Evolutionary conservation across 2,329 filamentous ascomycete species (phyloP), one percentile per base, ranked within the genome.

Genomic region (Penicillium freii): DNA sequence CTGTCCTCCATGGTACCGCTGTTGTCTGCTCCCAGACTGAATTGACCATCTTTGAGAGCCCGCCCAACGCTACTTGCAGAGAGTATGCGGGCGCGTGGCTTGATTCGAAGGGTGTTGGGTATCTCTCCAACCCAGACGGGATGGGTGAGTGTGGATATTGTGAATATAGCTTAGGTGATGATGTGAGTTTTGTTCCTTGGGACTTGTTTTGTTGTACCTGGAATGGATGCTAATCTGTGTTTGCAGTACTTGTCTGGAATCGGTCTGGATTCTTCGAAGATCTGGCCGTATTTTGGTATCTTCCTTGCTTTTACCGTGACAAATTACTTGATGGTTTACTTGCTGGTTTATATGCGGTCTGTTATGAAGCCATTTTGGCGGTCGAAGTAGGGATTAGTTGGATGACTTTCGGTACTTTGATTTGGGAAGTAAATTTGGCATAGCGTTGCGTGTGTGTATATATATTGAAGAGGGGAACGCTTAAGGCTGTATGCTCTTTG

Each of bases 91-190:
- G 73, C 29, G 63, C 80, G 1, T 94, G 90, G 78, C 90, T 94
- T 66, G 74, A 77, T 2, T 67, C 67, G 3, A 86, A 88, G 34
- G 87, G 87, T 0, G 70, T 83, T 0, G 91, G 91, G 0, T 95
- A 95, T 67, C 73, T 96, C 2, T 81, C 84, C 25, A 80, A 86
- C 33, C 67, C 68, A 62, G 86, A 88, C 59, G 78, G 78, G 1
- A 88, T 86, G 0, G 82, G 77, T 23, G 74, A 80, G 10, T 96
- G 91, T 76, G 80, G 87, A 67, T 96, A 95, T 76, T 96, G 91
- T 71, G 87, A 91, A 1, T 95, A 86, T 76, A 86, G 63, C 17
- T 58, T 51, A 31, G 71, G 71, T 19, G 71, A 73, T 50, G 70
- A 73, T 61, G 70, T 72, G 57, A 66, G 69, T 59, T 58, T 54